These are phyloP conservation scores for Obelidium mucronatum DNA, from an alignment of 192 early-diverging fungal species.

Conservation along the genomic window DNA sequence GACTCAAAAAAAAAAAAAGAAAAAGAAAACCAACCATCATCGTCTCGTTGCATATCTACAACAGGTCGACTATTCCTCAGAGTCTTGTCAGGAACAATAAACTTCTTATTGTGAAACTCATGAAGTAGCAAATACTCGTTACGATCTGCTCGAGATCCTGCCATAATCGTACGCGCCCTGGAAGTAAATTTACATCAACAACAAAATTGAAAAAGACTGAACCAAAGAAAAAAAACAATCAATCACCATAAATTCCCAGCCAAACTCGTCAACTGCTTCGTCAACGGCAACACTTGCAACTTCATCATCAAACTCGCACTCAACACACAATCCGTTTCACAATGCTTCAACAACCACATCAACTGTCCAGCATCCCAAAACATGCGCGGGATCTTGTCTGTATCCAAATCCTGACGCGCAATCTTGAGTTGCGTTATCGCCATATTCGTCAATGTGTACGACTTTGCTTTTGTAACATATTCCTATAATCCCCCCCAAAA, in stretches of 20 bases:
- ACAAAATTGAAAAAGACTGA: neutral
- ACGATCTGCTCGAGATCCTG: slow-evolving; percentile 88
- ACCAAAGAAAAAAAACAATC: neutral
- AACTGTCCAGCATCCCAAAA: slow-evolving; percentile 69
- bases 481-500: neutral
- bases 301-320: slow-evolving; percentile 85
- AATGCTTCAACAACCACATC: slow-evolving; percentile 77
- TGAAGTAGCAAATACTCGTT: slow-evolving; percentile 96
- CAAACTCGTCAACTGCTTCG: slow-evolving; percentile 88
- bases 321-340: slow-evolving; percentile 83
- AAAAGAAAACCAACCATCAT: slow-evolving; percentile 38
- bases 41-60: slow-evolving; percentile 40
- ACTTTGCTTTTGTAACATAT: slow-evolving; percentile 66
- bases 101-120: slow-evolving; percentile 93
- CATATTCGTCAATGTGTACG: slow-evolving; percentile 81
- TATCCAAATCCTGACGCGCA: slow-evolving; percentile 83
- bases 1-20: slow-evolving; percentile 2
- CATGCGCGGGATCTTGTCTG: slow-evolving; percentile 75
- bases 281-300: slow-evolving; percentile 88
- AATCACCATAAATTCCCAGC: slow-evolving; percentile 93
- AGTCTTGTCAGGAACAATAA: slow-evolving; percentile 89
- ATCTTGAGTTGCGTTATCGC: slow-evolving; percentile 79
- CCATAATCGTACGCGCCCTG: slow-evolving; percentile 78
- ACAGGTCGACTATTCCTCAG: slow-evolving; percentile 9
- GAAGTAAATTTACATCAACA: too few species aligned